phyloP scores from a whole-genome alignment of 2,329 filamentous ascomycete genomes.

The Aspergillus flavus region DNA sequence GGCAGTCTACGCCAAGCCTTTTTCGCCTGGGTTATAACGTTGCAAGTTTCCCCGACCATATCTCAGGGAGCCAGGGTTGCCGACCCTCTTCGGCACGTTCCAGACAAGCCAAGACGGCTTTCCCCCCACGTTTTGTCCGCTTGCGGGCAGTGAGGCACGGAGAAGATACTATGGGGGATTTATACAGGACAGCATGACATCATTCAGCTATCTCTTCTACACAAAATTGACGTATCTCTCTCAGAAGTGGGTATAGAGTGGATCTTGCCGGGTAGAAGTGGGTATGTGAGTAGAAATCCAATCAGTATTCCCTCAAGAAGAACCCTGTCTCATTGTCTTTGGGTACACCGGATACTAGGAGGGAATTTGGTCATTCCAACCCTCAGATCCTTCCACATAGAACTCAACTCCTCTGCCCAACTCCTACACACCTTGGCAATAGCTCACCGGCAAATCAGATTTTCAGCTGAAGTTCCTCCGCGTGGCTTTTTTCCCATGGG shows the following conservation, averaged over 20 bases:
- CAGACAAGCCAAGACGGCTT: neutral
- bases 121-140: neutral
- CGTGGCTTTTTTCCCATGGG: constrained; percentile 47
- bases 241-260: neutral
- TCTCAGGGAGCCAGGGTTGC: neutral
- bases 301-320: neutral
- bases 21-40: neutral
- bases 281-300: neutral
- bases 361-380: neutral
- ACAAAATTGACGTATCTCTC: neutral
- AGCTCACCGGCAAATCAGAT: neutral
- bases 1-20: neutral
- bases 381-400: neutral
- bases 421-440: neutral
- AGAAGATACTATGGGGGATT: neutral
- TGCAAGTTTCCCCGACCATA: neutral
- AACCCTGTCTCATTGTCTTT: too few species aligned
- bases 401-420: rapidly evolving
- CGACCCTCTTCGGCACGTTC: neutral
- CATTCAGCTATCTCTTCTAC: neutral
- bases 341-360: neutral
- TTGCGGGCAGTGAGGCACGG: neutral
- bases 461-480: constrained; percentile 10
- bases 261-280: neutral
- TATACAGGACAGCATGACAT: neutral